Evolutionary conservation across 768 basidiomycete genomes (phyloP).

Genomic region (Macrolepiota albuminosa): DNA sequence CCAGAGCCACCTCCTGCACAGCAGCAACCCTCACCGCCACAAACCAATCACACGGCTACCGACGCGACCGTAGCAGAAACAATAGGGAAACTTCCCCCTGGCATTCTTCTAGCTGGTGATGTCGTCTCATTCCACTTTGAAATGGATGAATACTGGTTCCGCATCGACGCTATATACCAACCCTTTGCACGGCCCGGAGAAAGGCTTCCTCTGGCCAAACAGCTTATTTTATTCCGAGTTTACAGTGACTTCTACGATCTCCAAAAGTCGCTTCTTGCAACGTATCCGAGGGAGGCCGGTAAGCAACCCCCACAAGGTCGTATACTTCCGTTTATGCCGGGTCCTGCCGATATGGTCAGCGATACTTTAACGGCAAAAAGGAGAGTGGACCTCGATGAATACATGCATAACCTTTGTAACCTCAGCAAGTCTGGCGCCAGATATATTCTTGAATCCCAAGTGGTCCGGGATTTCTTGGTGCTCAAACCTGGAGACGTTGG

Average conservation of each 20-base stretch:
- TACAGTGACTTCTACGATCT: slow-evolving; percentile 99
- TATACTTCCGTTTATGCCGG: slow-evolving; percentile 96
- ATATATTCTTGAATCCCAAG: slow-evolving; percentile 75
- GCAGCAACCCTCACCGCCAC: slow-evolving; percentile 25
- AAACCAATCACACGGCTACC: slow-evolving; percentile 16
- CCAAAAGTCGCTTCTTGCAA: slow-evolving; percentile 82
- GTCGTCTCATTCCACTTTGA: slow-evolving; percentile 98
- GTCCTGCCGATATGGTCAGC: slow-evolving; percentile 81
- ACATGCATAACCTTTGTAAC: slow-evolving; percentile 75
- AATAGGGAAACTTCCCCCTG: slow-evolving; percentile 62
- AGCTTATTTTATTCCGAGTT: slow-evolving; percentile 86
- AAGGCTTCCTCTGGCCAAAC: slow-evolving; percentile 60
- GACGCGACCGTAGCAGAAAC: slow-evolving; percentile 33
- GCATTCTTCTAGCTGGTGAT: slow-evolving; percentile 79
- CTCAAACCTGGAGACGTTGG: slow-evolving; percentile 84
- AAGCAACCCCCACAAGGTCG: slow-evolving; percentile 60
- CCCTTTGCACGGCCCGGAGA: slow-evolving; percentile 66
- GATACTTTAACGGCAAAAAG: slow-evolving; percentile 78
- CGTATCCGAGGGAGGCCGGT: slow-evolving; percentile 90
- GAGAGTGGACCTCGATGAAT: slow-evolving; percentile 82
- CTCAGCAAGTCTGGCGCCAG: slow-evolving; percentile 63
- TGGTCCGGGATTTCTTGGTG: slow-evolving; percentile 80
- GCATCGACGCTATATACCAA: slow-evolving; percentile 84
- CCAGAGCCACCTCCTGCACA: slow-evolving; percentile 18
- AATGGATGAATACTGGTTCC: slow-evolving; percentile 97